Conservation (phyloP, 768 basidiomycete genomes). For the Rhizopogon roseolus region DNA sequence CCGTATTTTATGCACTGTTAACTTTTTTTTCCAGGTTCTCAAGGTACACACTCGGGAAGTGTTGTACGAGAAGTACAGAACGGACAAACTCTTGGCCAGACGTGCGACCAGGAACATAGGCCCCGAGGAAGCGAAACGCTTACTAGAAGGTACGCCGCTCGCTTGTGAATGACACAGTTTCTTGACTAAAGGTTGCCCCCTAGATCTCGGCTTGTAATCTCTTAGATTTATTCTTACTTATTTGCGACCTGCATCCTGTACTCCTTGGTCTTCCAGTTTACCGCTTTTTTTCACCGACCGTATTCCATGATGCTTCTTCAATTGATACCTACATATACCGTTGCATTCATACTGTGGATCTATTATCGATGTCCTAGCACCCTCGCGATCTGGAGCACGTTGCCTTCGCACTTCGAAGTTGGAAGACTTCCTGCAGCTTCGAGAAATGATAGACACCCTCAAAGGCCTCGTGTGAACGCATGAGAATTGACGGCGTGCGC, state of each 20-base stretch:
- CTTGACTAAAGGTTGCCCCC: conserved; percentile 13
- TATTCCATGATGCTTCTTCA: too few relatives aligned
- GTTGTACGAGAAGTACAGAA: conserved; percentile 89
- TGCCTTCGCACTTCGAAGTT: too few relatives aligned
- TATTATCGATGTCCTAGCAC: neutral
- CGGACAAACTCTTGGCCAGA: conserved; percentile 83
- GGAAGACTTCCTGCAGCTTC: too few relatives aligned
- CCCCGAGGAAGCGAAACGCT: conserved; percentile 64
- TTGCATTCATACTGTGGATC: neutral
- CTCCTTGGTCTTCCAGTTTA: neutral
- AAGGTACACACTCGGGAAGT: conserved; percentile 84
- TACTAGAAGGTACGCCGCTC: conserved; percentile 59
- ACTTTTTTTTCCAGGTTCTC: conserved; percentile 49
- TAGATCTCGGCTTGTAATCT: conserved; percentile 45
- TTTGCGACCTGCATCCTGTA: neutral
- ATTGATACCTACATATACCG: neutral
- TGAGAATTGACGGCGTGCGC: too few relatives aligned
- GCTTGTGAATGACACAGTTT: neutral
- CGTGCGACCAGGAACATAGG: conserved; percentile 78
- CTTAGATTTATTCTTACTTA: conserved; percentile 3
- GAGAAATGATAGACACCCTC: too few relatives aligned
- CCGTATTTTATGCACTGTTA: conserved; percentile 11
- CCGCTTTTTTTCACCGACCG: too few relatives aligned
- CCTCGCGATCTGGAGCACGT: neutral
- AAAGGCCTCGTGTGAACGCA: too few relatives aligned